Evolutionary conservation across 495 filamentous ascomycete species (phyloP).

Genomic region (Chlorociboria aeruginascens): DNA sequence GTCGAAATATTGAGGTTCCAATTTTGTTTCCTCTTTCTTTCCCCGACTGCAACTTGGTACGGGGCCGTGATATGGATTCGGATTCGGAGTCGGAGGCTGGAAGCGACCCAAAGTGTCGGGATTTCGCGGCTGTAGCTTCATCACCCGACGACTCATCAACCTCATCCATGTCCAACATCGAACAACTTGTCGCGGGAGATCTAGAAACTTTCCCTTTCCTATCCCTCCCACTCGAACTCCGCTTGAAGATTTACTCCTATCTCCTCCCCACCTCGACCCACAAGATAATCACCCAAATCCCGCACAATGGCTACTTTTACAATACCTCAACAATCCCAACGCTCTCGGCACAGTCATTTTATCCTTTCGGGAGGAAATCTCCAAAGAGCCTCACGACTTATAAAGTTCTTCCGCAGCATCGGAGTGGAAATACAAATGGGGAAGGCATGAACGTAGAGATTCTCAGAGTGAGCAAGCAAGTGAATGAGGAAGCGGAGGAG

Average conservation of each 20-base stretch:
- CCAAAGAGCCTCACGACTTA: slow-evolving; percentile 9
- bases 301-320: slow-evolving; percentile 13
- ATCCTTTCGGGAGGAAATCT: slow-evolving; percentile 6
- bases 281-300: slow-evolving; percentile 15
- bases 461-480: slow-evolving; percentile 28
- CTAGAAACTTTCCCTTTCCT: slow-evolving; percentile 13
- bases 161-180: neutral
- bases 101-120: neutral
- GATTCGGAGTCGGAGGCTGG: neutral
- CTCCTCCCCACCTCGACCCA: slow-evolving; percentile 16
- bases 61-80: no score
- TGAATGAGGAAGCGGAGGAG: slow-evolving; percentile 33
- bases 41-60: neutral
- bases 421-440: neutral
- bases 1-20: slow-evolving; percentile 7
- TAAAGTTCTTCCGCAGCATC: slow-evolving; percentile 3
- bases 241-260: slow-evolving; percentile 17
- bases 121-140: no score
- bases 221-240: slow-evolving; percentile 18
- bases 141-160: neutral
- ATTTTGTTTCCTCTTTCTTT: slow-evolving; percentile 4
- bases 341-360: slow-evolving; percentile 5
- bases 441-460: slow-evolving; percentile 26
- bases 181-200: neutral
- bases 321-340: slow-evolving; percentile 4